Base-by-base conservation (phyloP, 345 rosid species). In the Brassica cretica region DNA sequence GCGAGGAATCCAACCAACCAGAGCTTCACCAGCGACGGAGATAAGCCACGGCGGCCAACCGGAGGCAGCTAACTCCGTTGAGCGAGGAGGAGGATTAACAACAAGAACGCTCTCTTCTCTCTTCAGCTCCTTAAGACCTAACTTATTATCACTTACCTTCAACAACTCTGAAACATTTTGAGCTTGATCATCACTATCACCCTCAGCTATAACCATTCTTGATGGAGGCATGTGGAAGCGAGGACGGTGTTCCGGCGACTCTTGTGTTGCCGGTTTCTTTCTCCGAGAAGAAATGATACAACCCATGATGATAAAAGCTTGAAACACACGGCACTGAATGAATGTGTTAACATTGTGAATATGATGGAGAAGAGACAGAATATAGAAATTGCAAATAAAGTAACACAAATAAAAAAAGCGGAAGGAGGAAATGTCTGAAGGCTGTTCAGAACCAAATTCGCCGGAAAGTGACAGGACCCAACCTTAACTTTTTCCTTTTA, bases 1-100 rank as follows among this genome's bases (percentile, higher is more conserved):
- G 29, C 87, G 80, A 0, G 98, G 98, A 25, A 84, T 66, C 98
- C 95, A 94, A 79, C 97, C 98, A 33, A 77, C 83, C 84, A 94
- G 86, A 14, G 95, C 89, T 82, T 92, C 98, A 39, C 89, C 88
- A 21, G 97, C 95, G n/a, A 77, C 87, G 0, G 89, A 81, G 55
- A 86, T 86, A 77, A 94, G 95, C 98, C 98, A 94, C 62, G 84
- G 53, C 19, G 98, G 98, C 98, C 98, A 94, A n/a, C 98, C 98
- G 3, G 76, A 76, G 55, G 67, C 58, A 30, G 80, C 76, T 70
- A 79, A 37, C 37, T 74, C 82, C 15, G 75, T 8, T 53, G 71
- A 68, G 15, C 67, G 66, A 72, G 81, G 81, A 58, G 66, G 76
- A 78, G 72, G 4, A 66, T 10, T 46, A 33, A 62, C 66, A 63